Evolutionary conservation across 2,329 filamentous ascomycete species (phyloP).

Genomic region (Penicillium sp.): DNA sequence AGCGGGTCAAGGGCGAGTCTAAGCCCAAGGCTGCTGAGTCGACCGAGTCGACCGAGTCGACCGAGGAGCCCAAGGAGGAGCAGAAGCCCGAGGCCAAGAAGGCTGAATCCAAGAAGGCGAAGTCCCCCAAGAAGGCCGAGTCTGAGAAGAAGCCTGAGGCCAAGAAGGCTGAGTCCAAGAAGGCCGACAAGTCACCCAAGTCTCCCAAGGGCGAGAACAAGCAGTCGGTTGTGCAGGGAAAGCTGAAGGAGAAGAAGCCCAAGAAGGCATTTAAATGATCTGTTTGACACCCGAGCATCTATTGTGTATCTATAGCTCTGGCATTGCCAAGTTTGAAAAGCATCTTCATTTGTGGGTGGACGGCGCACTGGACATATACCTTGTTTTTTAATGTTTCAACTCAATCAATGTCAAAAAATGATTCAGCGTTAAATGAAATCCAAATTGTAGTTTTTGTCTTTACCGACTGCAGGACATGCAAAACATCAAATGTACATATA

Average conservation of each 20-base stretch:
- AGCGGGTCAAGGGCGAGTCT: constrained; percentile 27
- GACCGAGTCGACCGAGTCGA: constrained; percentile 25
- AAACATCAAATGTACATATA: background rate
- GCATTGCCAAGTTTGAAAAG: constrained; percentile 23
- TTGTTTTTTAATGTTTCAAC: constrained; percentile 20
- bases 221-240: background rate
- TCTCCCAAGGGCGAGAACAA: constrained; percentile 10
- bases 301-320: constrained; percentile 25
- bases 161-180: constrained; percentile 13
- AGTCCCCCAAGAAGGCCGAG: constrained; percentile 11
- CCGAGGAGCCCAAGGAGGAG: constrained; percentile 23
- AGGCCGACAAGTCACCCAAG: background rate
- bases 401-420: constrained; percentile 2
- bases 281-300: constrained; percentile 10
- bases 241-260: constrained; percentile 27
- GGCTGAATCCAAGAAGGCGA: background rate
- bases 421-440: background rate
- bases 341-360: constrained; percentile 25
- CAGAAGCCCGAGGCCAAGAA: constrained; percentile 6
- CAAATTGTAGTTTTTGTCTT: constrained; percentile 7
- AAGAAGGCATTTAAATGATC: constrained; percentile 35
- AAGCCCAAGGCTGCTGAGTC: constrained; percentile 16
- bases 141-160: background rate
- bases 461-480: background rate
- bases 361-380: constrained; percentile 30